These are phyloP conservation scores for Lepiota brunneoincarnata DNA, from an alignment of 768 basidiomycete genomes.

Conservation along the genomic window DNA sequence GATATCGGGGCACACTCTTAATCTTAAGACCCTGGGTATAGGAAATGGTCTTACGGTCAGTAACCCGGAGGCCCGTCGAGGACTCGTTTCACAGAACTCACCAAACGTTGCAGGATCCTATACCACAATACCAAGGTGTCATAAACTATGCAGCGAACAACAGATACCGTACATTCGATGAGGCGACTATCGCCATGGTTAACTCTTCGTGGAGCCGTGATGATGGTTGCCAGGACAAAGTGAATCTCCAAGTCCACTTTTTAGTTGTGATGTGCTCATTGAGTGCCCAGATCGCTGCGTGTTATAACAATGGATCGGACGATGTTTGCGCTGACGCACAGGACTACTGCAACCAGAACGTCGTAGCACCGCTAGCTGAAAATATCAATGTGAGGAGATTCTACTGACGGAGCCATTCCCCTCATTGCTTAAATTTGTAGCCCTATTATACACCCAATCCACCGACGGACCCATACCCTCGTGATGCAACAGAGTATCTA, in stretches of 20 bases:
- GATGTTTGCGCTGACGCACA: conserved; percentile 56
- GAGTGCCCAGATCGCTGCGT: conserved; percentile 43
- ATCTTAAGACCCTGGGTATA: conserved; percentile 60
- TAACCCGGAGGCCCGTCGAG: background rate
- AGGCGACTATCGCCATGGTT: conserved; percentile 35
- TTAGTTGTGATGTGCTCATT: background rate
- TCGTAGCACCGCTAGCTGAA: conserved; percentile 52
- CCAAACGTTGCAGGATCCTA: conserved; percentile 26
- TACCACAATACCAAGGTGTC: conserved; percentile 58
- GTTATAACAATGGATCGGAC: conserved; percentile 47
- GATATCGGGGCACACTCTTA: conserved; percentile 44
- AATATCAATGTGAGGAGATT: conserved; percentile 41
- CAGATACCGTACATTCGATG: conserved; percentile 50
- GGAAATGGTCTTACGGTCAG: conserved; percentile 62
- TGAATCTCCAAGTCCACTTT: conserved; percentile 16
- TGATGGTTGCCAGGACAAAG: conserved; percentile 50
- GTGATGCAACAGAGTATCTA: conserved; percentile 31
- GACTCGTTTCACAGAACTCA: background rate
- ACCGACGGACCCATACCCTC: conserved; percentile 48
- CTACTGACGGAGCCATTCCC: background rate
- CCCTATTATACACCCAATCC: conserved; percentile 44
- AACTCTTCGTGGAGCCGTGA: conserved; percentile 39
- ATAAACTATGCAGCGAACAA: conserved; percentile 53
- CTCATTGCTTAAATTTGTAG: conserved; percentile 16
- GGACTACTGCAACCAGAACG: conserved; percentile 52